phyloP scores from a whole-genome alignment of 2,329 filamentous ascomycete species.

The Metarhizium humberi region DNA sequence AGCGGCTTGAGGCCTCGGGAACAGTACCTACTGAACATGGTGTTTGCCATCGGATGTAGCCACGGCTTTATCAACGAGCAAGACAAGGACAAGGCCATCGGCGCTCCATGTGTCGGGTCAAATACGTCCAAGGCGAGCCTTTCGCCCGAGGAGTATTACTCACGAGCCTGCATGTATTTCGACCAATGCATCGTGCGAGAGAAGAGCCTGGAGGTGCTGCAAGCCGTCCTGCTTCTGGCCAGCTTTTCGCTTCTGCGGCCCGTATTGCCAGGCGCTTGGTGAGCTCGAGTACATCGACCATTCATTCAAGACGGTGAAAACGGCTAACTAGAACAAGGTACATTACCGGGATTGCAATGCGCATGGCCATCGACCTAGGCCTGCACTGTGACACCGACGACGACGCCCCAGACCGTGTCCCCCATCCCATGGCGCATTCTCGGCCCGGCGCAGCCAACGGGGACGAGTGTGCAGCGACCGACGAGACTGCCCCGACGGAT shows the following conservation, averaged over 20 bases:
- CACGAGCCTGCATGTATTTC: neutral
- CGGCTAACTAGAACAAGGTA: constrained; percentile 39
- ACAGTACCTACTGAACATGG: constrained; percentile 91
- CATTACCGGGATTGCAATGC: constrained; percentile 85
- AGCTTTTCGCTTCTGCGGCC: constrained; percentile 85
- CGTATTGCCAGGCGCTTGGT: constrained; percentile 88
- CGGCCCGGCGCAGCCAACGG: neutral
- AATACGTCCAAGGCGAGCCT: neutral
- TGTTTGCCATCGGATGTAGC: constrained; percentile 84
- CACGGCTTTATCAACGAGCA: constrained; percentile 20
- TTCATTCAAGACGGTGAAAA: neutral
- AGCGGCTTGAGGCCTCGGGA: constrained; percentile 64
- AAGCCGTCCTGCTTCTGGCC: constrained; percentile 82
- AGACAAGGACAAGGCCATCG: constrained; percentile 66
- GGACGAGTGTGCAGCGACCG: neutral
- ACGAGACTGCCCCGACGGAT: neutral
- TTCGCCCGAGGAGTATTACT: neutral
- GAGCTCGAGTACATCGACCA: constrained; percentile 12
- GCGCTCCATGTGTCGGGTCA: neutral
- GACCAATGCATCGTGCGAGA: constrained; percentile 52
- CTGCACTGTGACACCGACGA: constrained; percentile 82
- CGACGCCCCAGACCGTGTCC: constrained; percentile 34
- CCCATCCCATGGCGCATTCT: neutral
- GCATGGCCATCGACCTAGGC: constrained; percentile 80
- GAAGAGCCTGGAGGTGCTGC: constrained; percentile 81